Percentiles rank a stretch among this genome's conserved stretches.
These are phyloP conservation scores for Euphorbia lathyris DNA, from an alignment of 345 rosid genomes.

Conservation along the genomic window DNA sequence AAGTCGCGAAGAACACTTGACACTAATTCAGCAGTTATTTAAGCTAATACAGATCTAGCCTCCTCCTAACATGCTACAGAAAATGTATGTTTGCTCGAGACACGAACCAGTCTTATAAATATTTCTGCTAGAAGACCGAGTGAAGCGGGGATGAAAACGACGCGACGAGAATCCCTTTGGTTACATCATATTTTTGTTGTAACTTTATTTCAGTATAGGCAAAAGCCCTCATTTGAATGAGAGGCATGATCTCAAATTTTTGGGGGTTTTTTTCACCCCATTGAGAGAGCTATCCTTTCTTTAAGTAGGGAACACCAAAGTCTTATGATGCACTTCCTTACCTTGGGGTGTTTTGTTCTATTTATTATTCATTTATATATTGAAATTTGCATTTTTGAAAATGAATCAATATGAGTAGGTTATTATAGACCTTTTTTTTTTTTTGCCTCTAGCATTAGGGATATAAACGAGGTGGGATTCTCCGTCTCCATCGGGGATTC, in stretches of 20 bases:
- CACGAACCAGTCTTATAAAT: neutral
- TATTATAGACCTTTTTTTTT: no score
- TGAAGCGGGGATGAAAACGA: conserved; percentile 6
- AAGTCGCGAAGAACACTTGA: neutral
- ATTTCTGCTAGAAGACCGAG: neutral
- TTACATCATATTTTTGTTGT: neutral
- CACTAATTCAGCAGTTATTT: conserved; percentile 20
- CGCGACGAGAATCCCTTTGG: conserved; percentile 2
- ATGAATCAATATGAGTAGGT: neutral
- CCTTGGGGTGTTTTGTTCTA: neutral
- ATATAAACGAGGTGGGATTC: no score
- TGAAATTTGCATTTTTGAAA: neutral
- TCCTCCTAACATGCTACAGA: conserved; percentile 8
- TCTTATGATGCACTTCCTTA: neutral
- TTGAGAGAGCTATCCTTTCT: neutral
- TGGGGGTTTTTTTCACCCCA: neutral
- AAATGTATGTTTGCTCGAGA: conserved; percentile 11
- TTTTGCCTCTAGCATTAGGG: no score
- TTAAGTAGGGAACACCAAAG: neutral
- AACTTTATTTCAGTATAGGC: conserved; percentile 8
- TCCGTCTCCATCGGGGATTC: no score
- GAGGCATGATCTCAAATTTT: neutral
- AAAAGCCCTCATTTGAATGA: neutral
- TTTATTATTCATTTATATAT: neutral
- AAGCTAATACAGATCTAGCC: no score